Percentiles rank a stretch among this genome's conserved stretches.
Evolutionary conservation across 192 early-diverging fungal genomes (phyloP).

Genomic region (Coemansia sp.): DNA sequence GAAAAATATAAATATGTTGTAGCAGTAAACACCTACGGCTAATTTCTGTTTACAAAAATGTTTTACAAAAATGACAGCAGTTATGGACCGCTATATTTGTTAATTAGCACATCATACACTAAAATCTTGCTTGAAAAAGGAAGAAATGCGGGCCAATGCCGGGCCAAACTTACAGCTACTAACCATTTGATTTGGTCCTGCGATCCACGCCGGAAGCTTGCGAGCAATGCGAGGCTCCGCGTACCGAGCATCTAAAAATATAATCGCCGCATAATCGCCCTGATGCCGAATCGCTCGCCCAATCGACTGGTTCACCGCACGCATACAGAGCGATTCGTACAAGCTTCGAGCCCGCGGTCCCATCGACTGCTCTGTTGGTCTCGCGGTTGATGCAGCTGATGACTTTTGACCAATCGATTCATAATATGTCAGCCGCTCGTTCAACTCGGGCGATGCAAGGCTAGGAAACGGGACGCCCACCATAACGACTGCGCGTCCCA

Average conservation of each 20-base stretch:
- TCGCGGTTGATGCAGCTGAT: too few species aligned
- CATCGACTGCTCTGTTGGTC: constrained; percentile 9
- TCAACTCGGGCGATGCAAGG: constrained; percentile 69
- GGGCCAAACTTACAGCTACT: constrained; percentile 19
- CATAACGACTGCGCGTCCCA: constrained; percentile 85
- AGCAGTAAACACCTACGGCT: background rate
- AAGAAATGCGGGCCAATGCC: constrained; percentile 19
- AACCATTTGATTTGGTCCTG: background rate
- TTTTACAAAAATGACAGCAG: background rate
- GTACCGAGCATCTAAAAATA: constrained; percentile 74
- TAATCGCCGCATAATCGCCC: constrained; percentile 81
- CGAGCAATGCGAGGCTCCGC: constrained; percentile 40
- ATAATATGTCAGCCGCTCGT: constrained; percentile 53
- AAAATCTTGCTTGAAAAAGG: constrained; percentile 33
- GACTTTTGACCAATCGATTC: background rate
- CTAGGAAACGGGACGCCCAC: constrained; percentile 88
- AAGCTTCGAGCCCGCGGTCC: constrained; percentile 58
- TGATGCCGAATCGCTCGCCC: constrained; percentile 91
- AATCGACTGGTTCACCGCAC: constrained; percentile 87
- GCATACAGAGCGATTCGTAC: constrained; percentile 91
- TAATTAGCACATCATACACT: background rate
- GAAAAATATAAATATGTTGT: background rate
- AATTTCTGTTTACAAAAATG: background rate
- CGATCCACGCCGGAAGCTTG: constrained; percentile 72
- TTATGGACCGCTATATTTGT: background rate